phyloP scores from a whole-genome alignment of 352 stramenopile species.

The Heterotrichella gracilis region DNA sequence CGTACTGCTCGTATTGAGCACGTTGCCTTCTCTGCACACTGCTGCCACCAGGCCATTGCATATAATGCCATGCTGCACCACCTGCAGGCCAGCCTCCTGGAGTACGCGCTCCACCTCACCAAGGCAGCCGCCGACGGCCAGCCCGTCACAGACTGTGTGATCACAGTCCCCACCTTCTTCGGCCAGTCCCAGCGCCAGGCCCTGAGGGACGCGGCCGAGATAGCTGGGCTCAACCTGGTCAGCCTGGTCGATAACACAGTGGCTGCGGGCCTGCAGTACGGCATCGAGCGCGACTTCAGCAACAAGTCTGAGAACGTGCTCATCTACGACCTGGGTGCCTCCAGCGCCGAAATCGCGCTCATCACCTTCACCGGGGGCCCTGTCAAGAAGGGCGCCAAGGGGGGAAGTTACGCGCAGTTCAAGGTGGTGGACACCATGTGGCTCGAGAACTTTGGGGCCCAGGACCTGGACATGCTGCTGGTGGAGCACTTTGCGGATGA shows the following conservation, averaged over 20 bases:
- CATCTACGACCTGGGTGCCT: constrained; percentile 89
- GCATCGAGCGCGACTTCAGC: constrained; percentile 51
- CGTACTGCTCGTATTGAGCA: neutral
- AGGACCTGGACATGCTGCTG: constrained; percentile 54
- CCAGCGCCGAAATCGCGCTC: constrained; percentile 20
- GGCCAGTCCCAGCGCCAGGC: constrained; percentile 64
- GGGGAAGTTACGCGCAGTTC: constrained; percentile 17
- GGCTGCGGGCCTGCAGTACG: constrained; percentile 69
- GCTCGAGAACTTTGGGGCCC: constrained; percentile 54
- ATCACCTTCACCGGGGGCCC: constrained; percentile 14
- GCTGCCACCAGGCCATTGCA: neutral
- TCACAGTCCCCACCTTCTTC: constrained; percentile 75
- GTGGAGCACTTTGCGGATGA: constrained; percentile 56
- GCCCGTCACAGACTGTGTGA: constrained; percentile 57
- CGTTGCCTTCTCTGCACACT: neutral
- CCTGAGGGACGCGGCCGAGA: constrained; percentile 57
- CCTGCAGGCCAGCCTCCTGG: constrained; percentile 20
- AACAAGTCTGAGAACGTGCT: constrained; percentile 47
- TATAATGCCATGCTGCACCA: constrained; percentile 12
- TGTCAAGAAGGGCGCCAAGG: constrained; percentile 18
- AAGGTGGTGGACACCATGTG: constrained; percentile 67
- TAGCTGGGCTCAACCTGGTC: constrained; percentile 68
- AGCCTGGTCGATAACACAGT: constrained; percentile 85
- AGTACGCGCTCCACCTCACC: constrained; percentile 26
- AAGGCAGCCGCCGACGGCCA: constrained; percentile 31